Evolutionary conservation across 2,329 filamentous ascomycete genomes (phyloP), one percentile per base, ranked within the genome.

Genomic region (Fusarium sp.): DNA sequence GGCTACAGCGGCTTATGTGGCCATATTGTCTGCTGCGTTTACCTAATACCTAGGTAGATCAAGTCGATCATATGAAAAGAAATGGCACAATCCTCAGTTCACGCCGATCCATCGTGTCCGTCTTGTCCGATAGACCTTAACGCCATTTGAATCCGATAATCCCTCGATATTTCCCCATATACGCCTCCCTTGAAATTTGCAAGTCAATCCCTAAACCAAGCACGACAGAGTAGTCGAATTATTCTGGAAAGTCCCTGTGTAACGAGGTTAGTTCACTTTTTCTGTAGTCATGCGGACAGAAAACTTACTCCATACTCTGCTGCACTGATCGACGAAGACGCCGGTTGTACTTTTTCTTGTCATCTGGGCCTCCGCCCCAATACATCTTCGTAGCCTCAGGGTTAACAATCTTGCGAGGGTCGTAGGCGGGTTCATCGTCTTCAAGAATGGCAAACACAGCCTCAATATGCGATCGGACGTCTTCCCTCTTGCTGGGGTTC

Each of bases 381-480:
- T 91, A 96, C 45, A 98, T 82, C 77, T 90, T 92, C 40, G 92
- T 90, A 3, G 94, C 94, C 74, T 97, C 94, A 0, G 90, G 91
- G 68, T 97, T 91, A 37, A 98, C 93, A 32, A 93, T 87, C 13
- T 92, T 94, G 45, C 95, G 87, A 1, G 96, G 96, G 75, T 99
- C 96, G 75, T 97, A 98, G 0, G 92, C 90, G 0, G 94, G 93
- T 3, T 89, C 86, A 62, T 96, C 93, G 56, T 98, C 94, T 75
- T 97, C 94, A n/a, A 98, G 83, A 1, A 90, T 86, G 8, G 87
- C 85, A 65, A 97, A 88, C 56, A 98, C 91, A 6, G 91, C 92
- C 56, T 96, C 90, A 43, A 99, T 90, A 71, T 98, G 95, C 5
- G 90, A 89, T 62, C 87, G 88, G 72, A 95, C 88, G 72, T 97